phyloP scores from a whole-genome alignment of 768 basidiomycete genomes.

The Hydnum rufescens region DNA sequence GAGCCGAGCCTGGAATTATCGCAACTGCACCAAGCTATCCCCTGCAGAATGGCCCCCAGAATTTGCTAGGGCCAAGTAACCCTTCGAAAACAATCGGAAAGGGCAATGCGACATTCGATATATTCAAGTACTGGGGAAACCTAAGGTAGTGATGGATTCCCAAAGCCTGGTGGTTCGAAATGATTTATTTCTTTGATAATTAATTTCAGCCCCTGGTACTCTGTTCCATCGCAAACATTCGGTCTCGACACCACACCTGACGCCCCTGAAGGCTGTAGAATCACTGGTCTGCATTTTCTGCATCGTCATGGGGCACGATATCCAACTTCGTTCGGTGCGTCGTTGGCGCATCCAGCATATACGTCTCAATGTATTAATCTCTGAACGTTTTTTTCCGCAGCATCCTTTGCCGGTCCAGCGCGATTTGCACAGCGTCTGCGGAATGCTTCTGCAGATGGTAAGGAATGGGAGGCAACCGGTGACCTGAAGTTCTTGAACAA shows the following conservation, averaged over 20 bases:
- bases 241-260: conserved; percentile 54
- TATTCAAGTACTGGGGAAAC: conserved; percentile 70
- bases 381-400: conserved; percentile 6
- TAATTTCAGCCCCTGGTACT: conserved; percentile 46
- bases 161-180: background rate
- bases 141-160: conserved; percentile 4
- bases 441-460: background rate
- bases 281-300: conserved; percentile 59
- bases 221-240: conserved; percentile 41
- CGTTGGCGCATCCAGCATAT: background rate
- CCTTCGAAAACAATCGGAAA: background rate
- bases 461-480: conserved; percentile 13
- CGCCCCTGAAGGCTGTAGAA: conserved; percentile 43
- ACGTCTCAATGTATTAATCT: background rate
- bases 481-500: conserved; percentile 20
- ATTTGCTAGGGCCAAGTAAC: conserved; percentile 12
- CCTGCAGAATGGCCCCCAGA: conserved; percentile 34
- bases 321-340: conserved; percentile 16
- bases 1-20: conserved; percentile 14
- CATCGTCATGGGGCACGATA: conserved; percentile 68
- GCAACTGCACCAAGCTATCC: conserved; percentile 31
- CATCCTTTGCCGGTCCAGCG: conserved; percentile 7
- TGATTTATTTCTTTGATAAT: conserved; percentile 1
- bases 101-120: conserved; percentile 29
- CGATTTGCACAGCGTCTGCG: conserved; percentile 4